Evolutionary conservation across 306 rosid species (phyloP), one percentile per base, ranked within the genome.

Genomic region (Cicer yamashitae): DNA sequence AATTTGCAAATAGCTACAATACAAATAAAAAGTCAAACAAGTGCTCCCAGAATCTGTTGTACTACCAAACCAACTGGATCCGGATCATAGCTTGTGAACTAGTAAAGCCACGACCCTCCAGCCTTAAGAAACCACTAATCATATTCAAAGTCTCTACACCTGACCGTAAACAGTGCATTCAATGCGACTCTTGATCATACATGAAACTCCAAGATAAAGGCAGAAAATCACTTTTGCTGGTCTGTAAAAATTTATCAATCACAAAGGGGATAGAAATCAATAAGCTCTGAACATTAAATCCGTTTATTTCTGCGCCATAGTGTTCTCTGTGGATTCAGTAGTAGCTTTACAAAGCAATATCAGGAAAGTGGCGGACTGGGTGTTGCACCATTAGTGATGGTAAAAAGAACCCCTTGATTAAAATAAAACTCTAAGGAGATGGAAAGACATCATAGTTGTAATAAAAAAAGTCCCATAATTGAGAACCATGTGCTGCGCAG

Each of bases 1-100:
- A 57, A 30, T 7, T 57, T 4, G 10, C 4, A 20, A 8, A 57
- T 39, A 17, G 39, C 10, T 38, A 7, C 45, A 34, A 37, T 8
- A 30, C 37, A 30, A 20, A 4, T 25, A 6, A 12, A 18, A 67
- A 45, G 3, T 30, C 10, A 7, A 47, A n/a, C 46, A 68, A 25
- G 3, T 68, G 39, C 60, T 25, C 59, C 43, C 9, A 18, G 37
- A 48, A 13, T 48, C 60, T 68, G 45, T 48, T 25, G 53, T 13
- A n/a, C 20, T 38, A 22, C 13, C n/a, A 37, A 69, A 70, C 6
- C 74, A 50, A 51, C 74, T 30, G 30, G 10, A 3, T 46, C 43
- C 20, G 25, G 43, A 45, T 67, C 7, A 47, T 47, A 48, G 57
- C 58, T 68, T 68, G 73, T 47, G 59, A 67, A 47, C 18, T 45